Base-by-base conservation (phyloP, 768 basidiomycete genomes). In the Boletus subparvulus region DNA sequence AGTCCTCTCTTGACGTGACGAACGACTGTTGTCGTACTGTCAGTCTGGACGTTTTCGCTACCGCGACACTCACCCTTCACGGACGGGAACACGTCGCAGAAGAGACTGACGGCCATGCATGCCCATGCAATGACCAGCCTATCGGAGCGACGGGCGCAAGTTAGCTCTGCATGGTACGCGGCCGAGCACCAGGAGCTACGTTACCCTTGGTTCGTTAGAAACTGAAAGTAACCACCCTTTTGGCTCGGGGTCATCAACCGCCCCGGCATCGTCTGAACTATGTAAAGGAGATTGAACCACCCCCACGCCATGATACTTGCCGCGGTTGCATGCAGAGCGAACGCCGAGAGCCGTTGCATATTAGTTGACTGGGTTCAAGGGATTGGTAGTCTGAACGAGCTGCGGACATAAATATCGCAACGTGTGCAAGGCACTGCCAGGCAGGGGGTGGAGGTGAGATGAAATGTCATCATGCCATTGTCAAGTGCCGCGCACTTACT, bases 181-280 rank as follows among this genome's bases (percentile, higher is more conserved):
- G 8, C 1, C 8, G 8, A 28, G n/a, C n/a, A 36, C 11, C 0
- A 12, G 32, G 33, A 17, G 21, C 11, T 2, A 42, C 24, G 6
- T 48, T 47, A 67, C 90, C 88, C 88, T 71, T 90, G 84, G 61
- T 92, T 88, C 1, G 92, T 94, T 52, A 93, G 73, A 65, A 82
- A 93, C 67, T 87, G 86, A 46, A 78, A 80, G 61, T 84, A 83
- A 1, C 89, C 89, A 2, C 87, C 87, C 60, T 79, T 81, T 62
- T 82, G 83, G 3, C 26, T 28, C 21, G 61, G 53, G 12, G n/a
- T 39, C 1, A 85, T 39, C 8, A 0, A 14, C 7, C 6, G 6
- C 35, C 6, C 35, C 12, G 2, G 1, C 32, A 16, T 7, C 16
- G 13, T 1, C 8, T 16, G 37, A 13, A 6, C 3, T 6, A 6